Base-by-base conservation (phyloP, 129 eudicot genomes). In the Flaveria sonorensis region DNA sequence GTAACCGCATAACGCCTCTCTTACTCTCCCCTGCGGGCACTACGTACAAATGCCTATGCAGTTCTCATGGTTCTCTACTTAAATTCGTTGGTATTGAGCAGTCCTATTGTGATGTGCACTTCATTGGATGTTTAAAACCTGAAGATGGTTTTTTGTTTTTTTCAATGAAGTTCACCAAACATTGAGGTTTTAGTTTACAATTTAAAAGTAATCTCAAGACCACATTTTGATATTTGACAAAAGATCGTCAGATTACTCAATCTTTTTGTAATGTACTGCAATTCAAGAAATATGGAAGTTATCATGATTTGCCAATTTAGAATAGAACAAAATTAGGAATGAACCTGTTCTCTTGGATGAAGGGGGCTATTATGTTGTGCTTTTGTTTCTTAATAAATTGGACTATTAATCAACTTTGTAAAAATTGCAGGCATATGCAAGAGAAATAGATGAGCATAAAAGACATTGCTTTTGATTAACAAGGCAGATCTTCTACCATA, bases 401-500 rank as follows among this genome's bases (percentile, higher is more conserved):
- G 62, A 51, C 53, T 28, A 19, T 61, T 19, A 56, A 45, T 46
- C 21, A 20, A 53, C 30, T 70, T 73, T 56, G 21, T 74, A 64
- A 77, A 83, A 87, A n/a, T 87, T 48, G 79, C 83, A 94, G 98
- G 96, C 85, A 77, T 94, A 89, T 81, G 98, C 92, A 24, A 83
- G 81, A 83, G 98, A 94, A 81, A 66, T 89, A 28, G 93, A 94
- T 59, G 91, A 89, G 81, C 88, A 91, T 87, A 94, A 91, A 71
- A 86, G 82, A 94, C 97, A 53, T 7, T 94, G 82, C 98, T 94
- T 30, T 89, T 94, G 52, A 83, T 94, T 53, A 93, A 93, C 87
- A 93, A 93, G 88, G 98, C 98, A 10, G 98, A 91, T 80, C 97
- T 94, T 78, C 81, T 94, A 52, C 98, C 97, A 50, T 28, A 70